Conservation (phyloP, 2,329 filamentous ascomycete species). For the Fusarium piperis region DNA sequence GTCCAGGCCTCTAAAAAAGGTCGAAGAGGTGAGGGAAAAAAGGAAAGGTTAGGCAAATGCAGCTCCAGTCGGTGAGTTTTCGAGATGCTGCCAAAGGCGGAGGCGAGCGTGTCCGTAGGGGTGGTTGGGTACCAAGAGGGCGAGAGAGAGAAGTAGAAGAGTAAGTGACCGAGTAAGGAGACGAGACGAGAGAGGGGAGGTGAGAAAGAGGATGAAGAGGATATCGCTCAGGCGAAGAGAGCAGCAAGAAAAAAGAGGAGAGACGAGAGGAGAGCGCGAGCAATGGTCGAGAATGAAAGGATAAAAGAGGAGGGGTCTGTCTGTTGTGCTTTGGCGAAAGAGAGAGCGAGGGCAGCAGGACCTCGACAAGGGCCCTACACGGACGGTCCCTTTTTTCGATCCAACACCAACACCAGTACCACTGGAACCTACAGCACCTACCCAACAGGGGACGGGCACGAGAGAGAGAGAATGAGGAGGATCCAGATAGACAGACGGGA, state of each 20-base stretch:
- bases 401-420: conserved; percentile 30
- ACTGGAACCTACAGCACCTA: background rate
- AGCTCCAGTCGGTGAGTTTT: background rate
- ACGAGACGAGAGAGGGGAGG: background rate
- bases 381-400: conserved; percentile 36
- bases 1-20: background rate
- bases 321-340: conserved; percentile 14
- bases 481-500: background rate
- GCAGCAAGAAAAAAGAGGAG: background rate
- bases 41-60: conserved; percentile 13
- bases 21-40: conserved; percentile 4
- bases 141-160: conserved; percentile 13
- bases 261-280: conserved; percentile 8
- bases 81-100: background rate
- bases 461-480: conserved; percentile 10
- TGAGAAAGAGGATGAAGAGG: background rate
- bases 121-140: background rate
- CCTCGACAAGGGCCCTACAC: conserved; percentile 34
- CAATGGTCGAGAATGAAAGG: background rate
- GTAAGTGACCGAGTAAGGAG: conserved; percentile 6
- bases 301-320: conserved; percentile 29
- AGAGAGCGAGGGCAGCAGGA: conserved; percentile 21
- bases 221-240: background rate
- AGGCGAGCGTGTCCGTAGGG: background rate
- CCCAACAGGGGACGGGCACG: conserved; percentile 26